Conservation (phyloP, 371 early-diverging fungal species). For the Gilbertella persicaria region DNA sequence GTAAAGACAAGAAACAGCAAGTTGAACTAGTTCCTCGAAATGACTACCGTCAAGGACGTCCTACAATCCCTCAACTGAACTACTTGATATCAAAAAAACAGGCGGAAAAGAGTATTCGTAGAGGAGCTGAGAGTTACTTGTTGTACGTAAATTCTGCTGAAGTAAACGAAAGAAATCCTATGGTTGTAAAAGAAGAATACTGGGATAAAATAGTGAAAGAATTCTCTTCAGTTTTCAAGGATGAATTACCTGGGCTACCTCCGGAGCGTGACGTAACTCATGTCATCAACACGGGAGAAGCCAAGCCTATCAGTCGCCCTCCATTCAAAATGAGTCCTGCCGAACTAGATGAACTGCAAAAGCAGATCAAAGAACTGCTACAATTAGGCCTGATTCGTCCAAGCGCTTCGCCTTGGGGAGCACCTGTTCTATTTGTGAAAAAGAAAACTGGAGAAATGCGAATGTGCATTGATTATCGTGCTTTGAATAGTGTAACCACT, state of each 20-base stretch:
- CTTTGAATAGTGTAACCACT: constrained; percentile 46
- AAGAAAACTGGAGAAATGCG: constrained; percentile 46
- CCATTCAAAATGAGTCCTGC: constrained; percentile 26
- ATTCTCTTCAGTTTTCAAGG: no score
- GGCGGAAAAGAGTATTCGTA: neutral
- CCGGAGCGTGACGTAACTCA: no score
- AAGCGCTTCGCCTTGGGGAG: constrained; percentile 21
- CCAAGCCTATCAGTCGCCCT: no score
- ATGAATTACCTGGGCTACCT: no score
- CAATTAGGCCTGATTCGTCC: constrained; percentile 24
- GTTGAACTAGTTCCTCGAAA: neutral
- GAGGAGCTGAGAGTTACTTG: neutral
- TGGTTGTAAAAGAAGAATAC: neutral
- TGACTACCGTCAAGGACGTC: neutral
- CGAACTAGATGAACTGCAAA: constrained; percentile 9
- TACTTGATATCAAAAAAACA: neutral
- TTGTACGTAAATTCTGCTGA: neutral
- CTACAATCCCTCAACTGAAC: neutral
- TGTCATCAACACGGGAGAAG: no score
- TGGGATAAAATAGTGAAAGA: neutral
- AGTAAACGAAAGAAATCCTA: neutral
- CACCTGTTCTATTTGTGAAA: constrained; percentile 52
- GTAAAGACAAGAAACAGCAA: neutral
- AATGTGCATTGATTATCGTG: constrained; percentile 38
- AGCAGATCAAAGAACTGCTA: constrained; percentile 11